Evolutionary conservation across 2,329 filamentous ascomycete genomes (phyloP).

Genomic region (Fusarium proliferatum): DNA sequence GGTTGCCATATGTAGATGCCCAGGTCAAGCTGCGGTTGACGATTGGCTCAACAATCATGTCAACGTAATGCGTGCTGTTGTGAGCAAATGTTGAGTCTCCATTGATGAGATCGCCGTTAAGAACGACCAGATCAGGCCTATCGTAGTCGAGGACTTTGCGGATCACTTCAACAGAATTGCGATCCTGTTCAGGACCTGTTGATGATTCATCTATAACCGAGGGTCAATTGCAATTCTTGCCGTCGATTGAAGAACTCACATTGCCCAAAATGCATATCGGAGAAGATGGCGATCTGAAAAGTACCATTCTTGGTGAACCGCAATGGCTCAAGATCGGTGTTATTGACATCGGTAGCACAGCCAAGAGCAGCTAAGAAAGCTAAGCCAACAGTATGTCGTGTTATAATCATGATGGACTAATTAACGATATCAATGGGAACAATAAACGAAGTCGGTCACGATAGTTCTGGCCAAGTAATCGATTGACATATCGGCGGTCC

Average conservation of each 20-base stretch:
- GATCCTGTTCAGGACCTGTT: conserved; percentile 61
- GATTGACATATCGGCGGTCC: not conserved
- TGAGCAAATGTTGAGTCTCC: conserved; percentile 69
- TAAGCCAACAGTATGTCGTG: not conserved
- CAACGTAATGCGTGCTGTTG: conserved; percentile 67
- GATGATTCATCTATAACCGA: conserved; percentile 21
- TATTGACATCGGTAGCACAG: conserved; percentile 11
- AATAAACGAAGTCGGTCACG: not conserved
- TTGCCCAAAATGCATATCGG: conserved; percentile 42
- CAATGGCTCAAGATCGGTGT: conserved; percentile 27
- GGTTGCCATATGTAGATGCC: conserved; percentile 78
- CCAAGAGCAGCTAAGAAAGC: conserved; percentile 10
- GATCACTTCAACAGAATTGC: conserved; percentile 67
- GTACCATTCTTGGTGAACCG: conserved; percentile 34
- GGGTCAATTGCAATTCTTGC: not conserved
- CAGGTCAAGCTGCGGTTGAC: conserved; percentile 66
- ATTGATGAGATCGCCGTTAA: conserved; percentile 79
- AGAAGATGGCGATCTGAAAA: conserved; percentile 42
- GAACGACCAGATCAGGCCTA: conserved; percentile 68
- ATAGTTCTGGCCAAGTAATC: not conserved
- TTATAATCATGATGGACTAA: not conserved
- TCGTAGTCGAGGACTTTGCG: conserved; percentile 68
- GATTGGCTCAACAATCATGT: conserved; percentile 69
- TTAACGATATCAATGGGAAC: not conserved
- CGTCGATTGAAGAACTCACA: conserved; percentile 6